Conservation (phyloP, 2,329 filamentous ascomycete species). For the Cryphonectria japonica region DNA sequence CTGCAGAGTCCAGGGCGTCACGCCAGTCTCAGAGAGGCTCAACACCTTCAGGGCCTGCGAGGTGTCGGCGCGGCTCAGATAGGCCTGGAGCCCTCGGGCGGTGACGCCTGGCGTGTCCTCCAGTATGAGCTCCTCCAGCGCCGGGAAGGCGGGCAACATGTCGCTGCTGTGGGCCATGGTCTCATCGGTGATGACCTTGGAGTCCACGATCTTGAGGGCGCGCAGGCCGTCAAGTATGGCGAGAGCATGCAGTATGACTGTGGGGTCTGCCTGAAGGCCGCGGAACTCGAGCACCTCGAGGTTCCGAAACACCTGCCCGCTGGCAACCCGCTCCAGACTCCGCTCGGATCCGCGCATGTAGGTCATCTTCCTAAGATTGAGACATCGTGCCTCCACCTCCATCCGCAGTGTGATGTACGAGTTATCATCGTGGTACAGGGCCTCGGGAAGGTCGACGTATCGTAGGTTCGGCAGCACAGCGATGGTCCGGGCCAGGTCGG, state of each 20-base stretch:
- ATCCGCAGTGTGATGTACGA: constrained; percentile 76
- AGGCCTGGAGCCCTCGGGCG: constrained; percentile 68
- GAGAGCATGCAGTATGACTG: constrained; percentile 71
- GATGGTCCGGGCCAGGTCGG: constrained; percentile 82
- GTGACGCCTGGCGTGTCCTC: constrained; percentile 74
- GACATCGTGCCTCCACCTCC: constrained; percentile 82
- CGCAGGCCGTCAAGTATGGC: constrained; percentile 67
- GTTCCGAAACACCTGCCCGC: constrained; percentile 67
- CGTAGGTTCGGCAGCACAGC: constrained; percentile 82
- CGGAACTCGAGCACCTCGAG: constrained; percentile 76
- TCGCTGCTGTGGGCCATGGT: constrained; percentile 68
- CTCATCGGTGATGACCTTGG: constrained; percentile 73
- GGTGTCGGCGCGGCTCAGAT: constrained; percentile 65
- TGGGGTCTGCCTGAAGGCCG: constrained; percentile 70
- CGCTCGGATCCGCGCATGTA: constrained; percentile 80
- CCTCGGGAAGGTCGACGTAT: constrained; percentile 90
- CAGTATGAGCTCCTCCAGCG: constrained; percentile 73
- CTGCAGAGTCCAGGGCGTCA: constrained; percentile 66
- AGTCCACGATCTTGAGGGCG: constrained; percentile 74
- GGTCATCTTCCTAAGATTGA: constrained; percentile 85
- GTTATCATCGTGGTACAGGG: constrained; percentile 80
- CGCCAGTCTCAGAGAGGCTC: constrained; percentile 71
- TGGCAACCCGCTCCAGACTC: constrained; percentile 71
- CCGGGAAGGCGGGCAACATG: constrained; percentile 72
- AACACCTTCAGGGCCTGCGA: constrained; percentile 67